Evolutionary conservation across 2,329 filamentous ascomycete genomes (phyloP).

Genomic region (Diaporthe aspalathi): DNA sequence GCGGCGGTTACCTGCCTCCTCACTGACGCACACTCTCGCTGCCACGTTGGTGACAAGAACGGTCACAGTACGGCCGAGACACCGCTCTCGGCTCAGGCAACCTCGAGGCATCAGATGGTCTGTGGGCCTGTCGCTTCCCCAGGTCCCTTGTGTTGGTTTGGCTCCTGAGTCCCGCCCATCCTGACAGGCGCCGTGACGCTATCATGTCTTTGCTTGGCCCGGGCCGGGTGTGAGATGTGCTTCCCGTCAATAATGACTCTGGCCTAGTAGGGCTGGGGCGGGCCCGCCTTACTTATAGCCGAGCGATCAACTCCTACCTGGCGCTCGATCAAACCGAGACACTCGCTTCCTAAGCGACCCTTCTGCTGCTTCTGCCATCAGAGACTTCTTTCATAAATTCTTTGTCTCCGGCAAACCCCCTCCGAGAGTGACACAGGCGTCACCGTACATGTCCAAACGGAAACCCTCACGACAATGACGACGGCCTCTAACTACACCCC

Average conservation of each 20-base stretch:
- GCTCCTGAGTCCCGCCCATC: constrained; percentile 2
- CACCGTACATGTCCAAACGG: not conserved
- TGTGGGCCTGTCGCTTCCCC: constrained; percentile 3
- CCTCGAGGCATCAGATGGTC: constrained; percentile 14
- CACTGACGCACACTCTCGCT: not conserved
- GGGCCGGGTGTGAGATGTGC: constrained; percentile 14
- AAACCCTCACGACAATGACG: constrained; percentile 5
- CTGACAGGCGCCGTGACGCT: constrained; percentile 23
- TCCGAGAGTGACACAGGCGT: constrained; percentile 28
- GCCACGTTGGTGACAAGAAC: constrained; percentile 16
- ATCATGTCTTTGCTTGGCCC: constrained; percentile 10
- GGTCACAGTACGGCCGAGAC: constrained; percentile 38
- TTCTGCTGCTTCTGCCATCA: constrained; percentile 13
- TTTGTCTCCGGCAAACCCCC: not conserved
- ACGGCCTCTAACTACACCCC: not conserved
- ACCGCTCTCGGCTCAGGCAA: constrained; percentile 23
- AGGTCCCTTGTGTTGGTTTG: too few species aligned
- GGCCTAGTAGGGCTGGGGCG: constrained; percentile 24
- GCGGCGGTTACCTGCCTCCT: constrained; percentile 25
- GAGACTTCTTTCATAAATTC: constrained; percentile 22
- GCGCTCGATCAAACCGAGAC: constrained; percentile 40
- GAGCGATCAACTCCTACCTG: constrained; percentile 35
- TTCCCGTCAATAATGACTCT: constrained; percentile 38
- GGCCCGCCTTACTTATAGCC: constrained; percentile 32
- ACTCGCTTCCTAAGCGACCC: constrained; percentile 40